Evolutionary conservation across 257 asterid species (phyloP).

Genomic region (Gynochthodes officinalis): DNA sequence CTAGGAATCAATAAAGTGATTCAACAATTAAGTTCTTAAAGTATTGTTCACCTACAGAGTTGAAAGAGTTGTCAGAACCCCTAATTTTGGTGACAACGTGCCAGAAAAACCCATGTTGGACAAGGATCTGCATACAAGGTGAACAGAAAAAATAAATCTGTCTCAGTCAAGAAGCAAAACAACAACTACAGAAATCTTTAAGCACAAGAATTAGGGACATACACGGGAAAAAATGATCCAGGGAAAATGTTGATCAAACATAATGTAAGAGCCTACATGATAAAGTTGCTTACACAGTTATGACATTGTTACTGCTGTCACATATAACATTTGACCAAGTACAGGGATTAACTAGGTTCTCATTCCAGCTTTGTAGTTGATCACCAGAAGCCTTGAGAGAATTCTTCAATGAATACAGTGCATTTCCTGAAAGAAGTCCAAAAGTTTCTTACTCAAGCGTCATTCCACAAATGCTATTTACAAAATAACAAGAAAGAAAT

Average conservation of each 20-base stretch:
- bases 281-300: constrained; percentile 56
- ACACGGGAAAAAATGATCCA: not conserved
- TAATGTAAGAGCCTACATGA: not conserved
- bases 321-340: constrained; percentile 88
- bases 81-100: constrained; percentile 66
- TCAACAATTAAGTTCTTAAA: constrained; percentile 16
- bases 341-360: constrained; percentile 81
- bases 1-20: not conserved
- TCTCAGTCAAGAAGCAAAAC: not conserved
- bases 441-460: not conserved
- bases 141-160: constrained; percentile 14
- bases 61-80: constrained; percentile 51
- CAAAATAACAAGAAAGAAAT: not conserved
- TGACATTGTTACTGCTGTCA: constrained; percentile 48
- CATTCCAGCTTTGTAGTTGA: constrained; percentile 84
- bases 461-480: not conserved
- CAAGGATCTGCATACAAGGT: constrained; percentile 56
- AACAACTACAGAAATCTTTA: not conserved
- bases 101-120: constrained; percentile 92
- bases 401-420: constrained; percentile 51
- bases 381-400: constrained; percentile 61
- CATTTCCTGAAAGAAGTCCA: constrained; percentile 56
- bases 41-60: constrained; percentile 62
- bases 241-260: not conserved
- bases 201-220: not conserved